Evolutionary conservation across 352 stramenopile genomes (phyloP).

Genomic region (Pythium scleroteichum): DNA sequence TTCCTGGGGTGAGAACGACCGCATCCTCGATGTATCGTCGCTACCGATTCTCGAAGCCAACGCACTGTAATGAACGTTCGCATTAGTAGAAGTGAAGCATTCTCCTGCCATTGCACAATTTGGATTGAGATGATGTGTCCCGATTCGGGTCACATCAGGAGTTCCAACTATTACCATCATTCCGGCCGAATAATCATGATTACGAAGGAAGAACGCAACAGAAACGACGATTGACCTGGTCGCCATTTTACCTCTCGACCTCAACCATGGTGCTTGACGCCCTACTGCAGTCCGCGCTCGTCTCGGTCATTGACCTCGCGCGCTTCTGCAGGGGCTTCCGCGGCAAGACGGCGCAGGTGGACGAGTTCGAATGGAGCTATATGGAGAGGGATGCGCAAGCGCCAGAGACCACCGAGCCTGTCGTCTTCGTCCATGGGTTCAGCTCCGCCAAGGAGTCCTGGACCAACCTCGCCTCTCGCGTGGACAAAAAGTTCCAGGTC

Average conservation of each 20-base stretch:
- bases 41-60: constrained; percentile 57
- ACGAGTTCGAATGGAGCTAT: constrained; percentile 75
- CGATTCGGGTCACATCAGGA: no score
- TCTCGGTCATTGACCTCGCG: constrained; percentile 45
- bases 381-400: constrained; percentile 53
- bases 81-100: background rate
- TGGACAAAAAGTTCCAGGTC: constrained; percentile 57
- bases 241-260: background rate
- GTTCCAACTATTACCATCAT: no score
- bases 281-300: constrained; percentile 29
- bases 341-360: constrained; percentile 40
- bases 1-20: constrained; percentile 74
- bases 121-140: no score
- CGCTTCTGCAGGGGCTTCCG: constrained; percentile 57
- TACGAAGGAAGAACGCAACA: background rate
- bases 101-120: no score
- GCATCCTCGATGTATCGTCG: constrained; percentile 67
- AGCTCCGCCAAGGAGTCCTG: constrained; percentile 72
- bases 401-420: constrained; percentile 41
- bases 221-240: background rate
- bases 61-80: no score
- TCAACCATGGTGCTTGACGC: constrained; percentile 27
- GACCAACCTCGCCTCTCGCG: constrained; percentile 46
- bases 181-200: background rate
- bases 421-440: constrained; percentile 78